phyloP scores from a whole-genome alignment of 2,329 filamentous ascomycete genomes.

The Peltaster fructicola region DNA sequence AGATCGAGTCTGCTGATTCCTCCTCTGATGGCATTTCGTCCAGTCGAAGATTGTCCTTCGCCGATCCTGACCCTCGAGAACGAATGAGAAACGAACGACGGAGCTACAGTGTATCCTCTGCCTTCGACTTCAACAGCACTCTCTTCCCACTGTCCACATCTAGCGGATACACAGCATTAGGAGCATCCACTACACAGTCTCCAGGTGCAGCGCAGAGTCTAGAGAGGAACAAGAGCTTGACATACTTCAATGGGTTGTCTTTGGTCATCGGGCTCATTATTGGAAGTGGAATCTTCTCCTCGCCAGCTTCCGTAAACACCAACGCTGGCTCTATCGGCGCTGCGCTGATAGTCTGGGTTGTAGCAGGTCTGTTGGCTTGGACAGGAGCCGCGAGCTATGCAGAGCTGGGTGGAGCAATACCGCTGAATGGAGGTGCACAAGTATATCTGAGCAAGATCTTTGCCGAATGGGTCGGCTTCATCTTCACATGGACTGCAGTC shows the following conservation, averaged over 20 bases:
- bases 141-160: constrained; percentile 82
- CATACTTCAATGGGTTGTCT: constrained; percentile 82
- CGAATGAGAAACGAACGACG: constrained; percentile 33
- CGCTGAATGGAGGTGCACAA: constrained; percentile 84
- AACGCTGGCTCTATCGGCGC: constrained; percentile 86
- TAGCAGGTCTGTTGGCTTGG: constrained; percentile 88
- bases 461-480: constrained; percentile 77
- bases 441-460: constrained; percentile 94
- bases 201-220: constrained; percentile 38
- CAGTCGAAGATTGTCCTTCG: constrained; percentile 78
- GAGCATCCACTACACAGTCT: constrained; percentile 42
- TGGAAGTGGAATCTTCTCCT: constrained; percentile 90
- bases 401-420: constrained; percentile 87
- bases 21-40: constrained; percentile 64
- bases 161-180: constrained; percentile 64
- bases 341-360: constrained; percentile 73
- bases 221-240: constrained; percentile 90
- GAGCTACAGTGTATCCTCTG: constrained; percentile 78
- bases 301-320: constrained; percentile 76
- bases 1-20: constrained; percentile 52
- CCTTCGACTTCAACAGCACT: constrained; percentile 88
- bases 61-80: constrained; percentile 30
- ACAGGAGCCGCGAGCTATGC: constrained; percentile 91
- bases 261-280: constrained; percentile 88
- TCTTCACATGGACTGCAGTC: constrained; percentile 94